Evolutionary conservation across 768 basidiomycete genomes (phyloP), one percentile per base, ranked within the genome.

Genomic region (Infundibulicybe gibba): DNA sequence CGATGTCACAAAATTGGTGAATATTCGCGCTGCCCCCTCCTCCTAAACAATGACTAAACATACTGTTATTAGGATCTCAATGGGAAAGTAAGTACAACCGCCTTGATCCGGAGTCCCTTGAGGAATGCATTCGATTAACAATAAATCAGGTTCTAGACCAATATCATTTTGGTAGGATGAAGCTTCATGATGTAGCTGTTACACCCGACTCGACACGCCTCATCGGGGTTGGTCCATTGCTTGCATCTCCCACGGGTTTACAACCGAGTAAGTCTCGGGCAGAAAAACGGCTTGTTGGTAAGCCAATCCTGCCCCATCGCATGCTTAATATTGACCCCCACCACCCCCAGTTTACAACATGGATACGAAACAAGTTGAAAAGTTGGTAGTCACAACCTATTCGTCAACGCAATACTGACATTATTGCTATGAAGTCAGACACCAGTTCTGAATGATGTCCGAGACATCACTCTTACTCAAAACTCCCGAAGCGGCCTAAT

Each of bases 271-370:
- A 79, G 64, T 86, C 83, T 15, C 68, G 80, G 16, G 72, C 66
- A 15, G 87, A 89, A 61, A 90, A 88, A 53, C 79, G 83, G n/a
- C 74, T 90, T 16, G 73, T 86, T 48, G 83, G 87, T 86, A 55
- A 21, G 79, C 57, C 31, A 11, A 33, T 4, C 37, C 2, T 42
- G n/a, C 2, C 15, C 12, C 11, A 32, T 45, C 34, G 19, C n/a
- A 25, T 53, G 17, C 48, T 12, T 2, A n/a, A 16, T 10, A 45
- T 17, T 31, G 4, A 17, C 46, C 14, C 50, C 19, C 9, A 10
- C 6, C 21, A 0, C 30, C 42, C 42, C 3, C 48, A 90, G 87
- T 82, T 11, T 86, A 83, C 60, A 86, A 88, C 54, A 70, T 81
- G 59, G 75, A 77, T 44, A 75, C 74, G n/a, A 74, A 80, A 46